A percentile compares a stretch with the other conserved stretches of the same genome.
Evolutionary conservation across 2,329 filamentous ascomycete genomes (phyloP).

Genomic region (Botryotinia narcissicola): DNA sequence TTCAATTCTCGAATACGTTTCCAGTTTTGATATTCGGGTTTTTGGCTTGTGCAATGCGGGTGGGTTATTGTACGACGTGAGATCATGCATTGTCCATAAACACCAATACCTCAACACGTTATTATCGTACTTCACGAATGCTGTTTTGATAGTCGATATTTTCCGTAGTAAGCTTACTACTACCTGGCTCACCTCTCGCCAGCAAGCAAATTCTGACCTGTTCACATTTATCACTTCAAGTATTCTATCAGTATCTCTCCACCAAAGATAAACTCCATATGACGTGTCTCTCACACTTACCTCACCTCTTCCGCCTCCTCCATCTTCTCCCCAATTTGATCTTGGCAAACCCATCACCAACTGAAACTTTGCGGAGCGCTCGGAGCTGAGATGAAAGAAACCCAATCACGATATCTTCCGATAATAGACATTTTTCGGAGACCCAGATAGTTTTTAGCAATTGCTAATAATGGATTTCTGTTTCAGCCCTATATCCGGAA

Average conservation of each 20-base stretch:
- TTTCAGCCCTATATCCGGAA: slow-evolving; percentile 11
- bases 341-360: not conserved
- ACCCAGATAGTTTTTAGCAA: not conserved
- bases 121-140: not conserved
- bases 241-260: no score
- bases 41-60: not conserved
- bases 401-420: slow-evolving; percentile 2
- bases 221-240: not conserved
- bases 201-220: not conserved
- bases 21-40: not conserved
- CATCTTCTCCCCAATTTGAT: not conserved
- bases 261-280: not conserved
- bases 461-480: slow-evolving; percentile 6
- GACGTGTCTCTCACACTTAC: not conserved
- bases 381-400: slow-evolving; percentile 2
- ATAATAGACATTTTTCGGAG: not conserved
- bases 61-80: not conserved
- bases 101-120: not conserved
- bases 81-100: not conserved
- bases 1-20: not conserved
- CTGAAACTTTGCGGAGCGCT: not conserved
- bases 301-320: not conserved
- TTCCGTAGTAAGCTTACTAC: not conserved
- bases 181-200: not conserved
- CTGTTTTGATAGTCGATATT: not conserved